Evolutionary conservation across 2,329 filamentous ascomycete genomes (phyloP).

Genomic region (Podosphaera fusca): DNA sequence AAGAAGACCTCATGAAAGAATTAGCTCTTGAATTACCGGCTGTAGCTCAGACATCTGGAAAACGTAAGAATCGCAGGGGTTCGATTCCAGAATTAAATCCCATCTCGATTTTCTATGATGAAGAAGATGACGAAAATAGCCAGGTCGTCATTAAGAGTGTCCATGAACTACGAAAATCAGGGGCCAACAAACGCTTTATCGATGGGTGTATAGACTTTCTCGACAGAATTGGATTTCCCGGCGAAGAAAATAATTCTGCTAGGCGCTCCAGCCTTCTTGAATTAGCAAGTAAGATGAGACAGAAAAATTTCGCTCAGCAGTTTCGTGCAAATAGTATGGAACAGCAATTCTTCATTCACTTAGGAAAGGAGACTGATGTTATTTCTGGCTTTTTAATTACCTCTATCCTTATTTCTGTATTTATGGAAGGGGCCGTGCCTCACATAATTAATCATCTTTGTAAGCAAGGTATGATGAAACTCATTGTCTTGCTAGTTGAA

Average conservation of each 20-base stretch:
- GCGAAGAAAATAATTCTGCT: slow-evolving; percentile 24
- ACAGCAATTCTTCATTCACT: slow-evolving; percentile 38
- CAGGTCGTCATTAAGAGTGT: slow-evolving; percentile 32
- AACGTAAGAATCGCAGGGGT: slow-evolving; percentile 9
- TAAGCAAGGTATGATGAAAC: slow-evolving; percentile 27
- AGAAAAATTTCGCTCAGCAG: slow-evolving; percentile 40
- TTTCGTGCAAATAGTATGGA: slow-evolving; percentile 57
- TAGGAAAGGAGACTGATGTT: slow-evolving; percentile 34
- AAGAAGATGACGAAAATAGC: slow-evolving; percentile 12
- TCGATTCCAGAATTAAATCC: slow-evolving; percentile 11
- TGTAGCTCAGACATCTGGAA: slow-evolving; percentile 4
- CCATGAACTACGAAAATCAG: slow-evolving; percentile 41
- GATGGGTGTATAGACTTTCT: slow-evolving; percentile 42
- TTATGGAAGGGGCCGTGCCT: slow-evolving; percentile 34
- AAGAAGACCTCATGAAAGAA: slow-evolving; percentile 14
- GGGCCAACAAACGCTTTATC: slow-evolving; percentile 40
- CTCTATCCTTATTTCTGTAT: slow-evolving; percentile 38
- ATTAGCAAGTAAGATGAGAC: slow-evolving; percentile 32
- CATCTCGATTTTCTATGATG: slow-evolving; percentile 13
- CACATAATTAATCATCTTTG: slow-evolving; percentile 34
- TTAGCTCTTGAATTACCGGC: slow-evolving; percentile 13
- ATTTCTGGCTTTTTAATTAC: slow-evolving; percentile 39
- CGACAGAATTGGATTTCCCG: slow-evolving; percentile 32
- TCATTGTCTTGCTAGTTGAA: slow-evolving; percentile 32
- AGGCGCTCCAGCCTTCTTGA: slow-evolving; percentile 36